phyloP scores from a whole-genome alignment of 495 filamentous ascomycete species.

The Usnea hakonensis region DNA sequence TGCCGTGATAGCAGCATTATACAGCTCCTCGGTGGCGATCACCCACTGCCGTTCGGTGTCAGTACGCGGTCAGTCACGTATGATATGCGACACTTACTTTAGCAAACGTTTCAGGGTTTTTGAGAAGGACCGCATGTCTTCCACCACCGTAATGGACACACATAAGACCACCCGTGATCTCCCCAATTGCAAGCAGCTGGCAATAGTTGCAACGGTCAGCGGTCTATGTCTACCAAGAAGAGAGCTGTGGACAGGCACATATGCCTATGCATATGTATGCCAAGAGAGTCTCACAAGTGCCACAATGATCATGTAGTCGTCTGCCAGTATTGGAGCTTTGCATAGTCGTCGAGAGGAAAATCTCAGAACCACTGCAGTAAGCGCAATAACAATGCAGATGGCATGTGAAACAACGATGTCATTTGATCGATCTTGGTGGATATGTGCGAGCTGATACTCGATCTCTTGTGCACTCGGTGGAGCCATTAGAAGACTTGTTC shows the following conservation, averaged over 20 bases:
- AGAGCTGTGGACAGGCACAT: not conserved
- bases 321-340: slow-evolving; percentile 33
- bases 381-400: slow-evolving; percentile 33
- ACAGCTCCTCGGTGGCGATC: slow-evolving; percentile 30
- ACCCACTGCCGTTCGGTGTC: slow-evolving; percentile 10
- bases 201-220: not conserved
- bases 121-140: slow-evolving; percentile 12
- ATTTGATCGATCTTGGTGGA: slow-evolving; percentile 23
- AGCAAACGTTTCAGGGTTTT: slow-evolving; percentile 10
- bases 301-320: slow-evolving; percentile 35
- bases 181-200: not conserved
- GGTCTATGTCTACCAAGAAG: not conserved
- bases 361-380: slow-evolving; percentile 33
- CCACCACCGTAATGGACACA: slow-evolving; percentile 15
- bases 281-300: slow-evolving; percentile 11
- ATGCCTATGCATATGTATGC: not conserved
- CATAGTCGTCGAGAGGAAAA: slow-evolving; percentile 34
- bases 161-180: not conserved
- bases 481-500: not conserved
- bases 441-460: slow-evolving; percentile 7
- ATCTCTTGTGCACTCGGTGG: slow-evolving; percentile 6
- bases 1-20: slow-evolving; percentile 29
- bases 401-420: slow-evolving; percentile 36
- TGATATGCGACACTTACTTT: slow-evolving; percentile 11
- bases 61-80: not conserved